Percentiles rank a stretch among this genome's conserved stretches.
Conservation (phyloP, 306 rosid genomes). For the Cicer yamashitae region DNA sequence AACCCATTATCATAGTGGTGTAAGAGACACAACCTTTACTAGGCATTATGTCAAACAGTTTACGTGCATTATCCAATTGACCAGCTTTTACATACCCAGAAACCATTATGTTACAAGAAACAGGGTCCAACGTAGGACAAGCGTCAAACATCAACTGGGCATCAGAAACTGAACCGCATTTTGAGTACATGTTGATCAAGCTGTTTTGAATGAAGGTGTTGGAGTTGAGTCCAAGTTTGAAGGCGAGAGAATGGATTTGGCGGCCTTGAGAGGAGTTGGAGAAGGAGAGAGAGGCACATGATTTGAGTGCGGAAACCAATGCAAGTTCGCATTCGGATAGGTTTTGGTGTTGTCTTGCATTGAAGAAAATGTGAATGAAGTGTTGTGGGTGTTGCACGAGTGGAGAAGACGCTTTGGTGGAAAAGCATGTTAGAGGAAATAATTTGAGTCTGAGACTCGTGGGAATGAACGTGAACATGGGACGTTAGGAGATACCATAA, state of each 20-base stretch:
- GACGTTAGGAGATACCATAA: slow-evolving; percentile 44
- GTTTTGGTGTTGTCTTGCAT: slow-evolving; percentile 46
- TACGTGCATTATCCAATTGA: slow-evolving; percentile 64
- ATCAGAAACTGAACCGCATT: slow-evolving; percentile 59
- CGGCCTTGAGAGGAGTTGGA: slow-evolving; percentile 60
- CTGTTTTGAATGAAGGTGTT: slow-evolving; percentile 70
- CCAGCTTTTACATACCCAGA: slow-evolving; percentile 69
- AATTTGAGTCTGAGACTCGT: slow-evolving; percentile 47
- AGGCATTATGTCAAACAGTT: slow-evolving; percentile 76
- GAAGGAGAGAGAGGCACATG: slow-evolving; percentile 64
- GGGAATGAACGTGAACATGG: slow-evolving; percentile 58
- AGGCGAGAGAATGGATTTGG: slow-evolving; percentile 65
- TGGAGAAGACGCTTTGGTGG: slow-evolving; percentile 43
- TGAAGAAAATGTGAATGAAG: slow-evolving; percentile 56
- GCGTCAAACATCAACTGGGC: slow-evolving; percentile 61
- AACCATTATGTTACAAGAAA: slow-evolving; percentile 85
- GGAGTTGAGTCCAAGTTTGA: slow-evolving; percentile 68
- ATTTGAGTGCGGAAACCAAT: slow-evolving; percentile 70
- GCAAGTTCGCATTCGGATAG: slow-evolving; percentile 58
- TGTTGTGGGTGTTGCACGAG: slow-evolving; percentile 48
- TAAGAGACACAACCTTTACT: slow-evolving; percentile 69
- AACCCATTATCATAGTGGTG: slow-evolving; percentile 87
- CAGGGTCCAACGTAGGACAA: slow-evolving; percentile 57
- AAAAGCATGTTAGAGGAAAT: slow-evolving; percentile 54
- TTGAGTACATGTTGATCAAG: slow-evolving; percentile 77